Evolutionary conservation across 371 early-diverging fungal genomes (phyloP).

Genomic region (Choanephora cucurbitarum): DNA sequence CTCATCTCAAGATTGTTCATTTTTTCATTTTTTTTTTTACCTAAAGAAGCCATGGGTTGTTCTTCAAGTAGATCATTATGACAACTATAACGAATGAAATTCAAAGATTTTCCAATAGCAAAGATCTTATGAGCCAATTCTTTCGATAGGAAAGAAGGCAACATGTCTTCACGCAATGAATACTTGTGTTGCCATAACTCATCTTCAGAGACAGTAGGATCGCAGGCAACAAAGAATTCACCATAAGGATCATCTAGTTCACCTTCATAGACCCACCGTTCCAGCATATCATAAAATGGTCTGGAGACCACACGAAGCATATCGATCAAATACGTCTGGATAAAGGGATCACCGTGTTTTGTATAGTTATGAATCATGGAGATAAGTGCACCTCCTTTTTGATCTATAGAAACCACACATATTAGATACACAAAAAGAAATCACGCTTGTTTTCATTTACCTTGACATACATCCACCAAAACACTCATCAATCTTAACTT

Average conservation of each 20-base stretch:
- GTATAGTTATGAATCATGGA: slow-evolving; percentile 78
- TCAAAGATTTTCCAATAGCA: slow-evolving; percentile 91
- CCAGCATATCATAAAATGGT: slow-evolving; percentile 90
- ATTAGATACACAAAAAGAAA: too few species aligned
- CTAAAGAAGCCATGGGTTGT: slow-evolving; percentile 18
- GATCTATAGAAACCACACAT: too few species aligned
- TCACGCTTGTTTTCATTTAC: slow-evolving; percentile 29
- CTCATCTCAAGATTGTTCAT: slow-evolving; percentile 2
- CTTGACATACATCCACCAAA: slow-evolving; percentile 62
- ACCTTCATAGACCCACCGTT: slow-evolving; percentile 94
- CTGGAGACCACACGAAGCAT: slow-evolving; percentile 78
- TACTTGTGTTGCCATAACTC: slow-evolving; percentile 86
- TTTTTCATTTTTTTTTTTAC: not conserved
- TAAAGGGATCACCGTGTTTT: slow-evolving; percentile 90
- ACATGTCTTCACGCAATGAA: slow-evolving; percentile 70
- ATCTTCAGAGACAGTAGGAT: slow-evolving; percentile 56
- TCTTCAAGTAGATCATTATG: slow-evolving; percentile 57
- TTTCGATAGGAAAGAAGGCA: slow-evolving; percentile 80
- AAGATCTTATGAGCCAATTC: slow-evolving; percentile 89
- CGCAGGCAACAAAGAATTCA: slow-evolving; percentile 88
- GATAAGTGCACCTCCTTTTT: slow-evolving; percentile 83
- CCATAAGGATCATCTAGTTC: slow-evolving; percentile 91
- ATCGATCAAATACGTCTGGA: slow-evolving; percentile 75
- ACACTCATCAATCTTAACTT: slow-evolving; percentile 73
- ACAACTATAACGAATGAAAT: slow-evolving; percentile 89